phyloP scores from a whole-genome alignment of 768 basidiomycete genomes.

The Panaeolus papilionaceus region DNA sequence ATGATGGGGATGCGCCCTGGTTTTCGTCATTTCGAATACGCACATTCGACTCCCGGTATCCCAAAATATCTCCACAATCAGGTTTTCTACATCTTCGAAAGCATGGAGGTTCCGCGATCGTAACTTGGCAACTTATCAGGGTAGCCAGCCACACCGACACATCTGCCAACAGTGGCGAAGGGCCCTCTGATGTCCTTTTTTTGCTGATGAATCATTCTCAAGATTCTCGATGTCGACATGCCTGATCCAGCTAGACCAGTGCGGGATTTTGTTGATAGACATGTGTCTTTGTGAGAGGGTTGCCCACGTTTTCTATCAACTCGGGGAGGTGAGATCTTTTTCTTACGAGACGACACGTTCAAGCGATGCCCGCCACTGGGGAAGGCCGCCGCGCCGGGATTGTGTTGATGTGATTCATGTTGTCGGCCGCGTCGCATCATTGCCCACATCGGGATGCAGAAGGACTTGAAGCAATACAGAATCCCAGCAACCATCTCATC shows the following conservation, averaged over 20 bases:
- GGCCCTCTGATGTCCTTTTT: not conserved
- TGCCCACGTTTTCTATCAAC: not conserved
- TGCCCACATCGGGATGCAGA: not conserved
- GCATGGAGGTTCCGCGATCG: not conserved
- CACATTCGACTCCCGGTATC: not conserved
- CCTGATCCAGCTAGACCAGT: not conserved
- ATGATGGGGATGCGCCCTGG: not conserved
- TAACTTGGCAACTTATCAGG: constrained; percentile 8
- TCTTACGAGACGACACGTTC: not conserved
- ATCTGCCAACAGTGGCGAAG: not conserved
- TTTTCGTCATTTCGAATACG: not conserved
- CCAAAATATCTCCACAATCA: not conserved
- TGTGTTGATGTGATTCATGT: not conserved
- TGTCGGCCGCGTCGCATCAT: not conserved
- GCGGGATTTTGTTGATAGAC: not conserved
- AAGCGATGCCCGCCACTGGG: not conserved
- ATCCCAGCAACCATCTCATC: not conserved
- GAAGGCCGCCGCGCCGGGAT: not conserved
- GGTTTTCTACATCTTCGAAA: not conserved
- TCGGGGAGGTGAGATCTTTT: not conserved
- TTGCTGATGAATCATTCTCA: constrained; percentile 2
- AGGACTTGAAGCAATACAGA: not conserved
- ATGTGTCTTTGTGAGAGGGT: not conserved
- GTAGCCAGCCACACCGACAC: not conserved
- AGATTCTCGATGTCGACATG: not conserved